A percentile compares a stretch with the other conserved stretches of the same genome.
These are phyloP conservation scores for Zymoseptoria passerinii DNA, from an alignment of 2,329 filamentous ascomycete genomes.

Conservation along the genomic window DNA sequence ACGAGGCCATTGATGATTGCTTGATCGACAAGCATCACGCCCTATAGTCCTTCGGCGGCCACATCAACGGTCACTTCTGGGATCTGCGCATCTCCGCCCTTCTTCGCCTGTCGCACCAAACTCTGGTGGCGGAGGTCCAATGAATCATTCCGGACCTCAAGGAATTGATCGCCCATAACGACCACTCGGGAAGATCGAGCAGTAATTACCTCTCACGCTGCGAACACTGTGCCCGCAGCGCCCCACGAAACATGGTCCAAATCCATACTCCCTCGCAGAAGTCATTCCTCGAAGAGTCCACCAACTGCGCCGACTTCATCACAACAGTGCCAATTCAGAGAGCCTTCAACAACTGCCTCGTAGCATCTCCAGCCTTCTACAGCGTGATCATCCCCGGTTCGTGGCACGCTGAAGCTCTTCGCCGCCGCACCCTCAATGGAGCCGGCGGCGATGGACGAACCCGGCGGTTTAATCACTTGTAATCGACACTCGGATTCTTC, in stretches of 20 bases:
- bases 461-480: too few relatives aligned
- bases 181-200: background rate
- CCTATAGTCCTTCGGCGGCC: too few relatives aligned
- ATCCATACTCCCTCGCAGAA: background rate
- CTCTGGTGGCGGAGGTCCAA: too few relatives aligned
- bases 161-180: too few relatives aligned
- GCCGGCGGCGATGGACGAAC: slow-evolving; percentile 52
- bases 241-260: background rate
- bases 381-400: slow-evolving; percentile 58
- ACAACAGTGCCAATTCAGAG: slow-evolving; percentile 61
- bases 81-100: too few relatives aligned
- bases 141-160: too few relatives aligned
- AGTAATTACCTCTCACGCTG: background rate
- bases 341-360: slow-evolving; percentile 52
- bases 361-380: slow-evolving; percentile 52
- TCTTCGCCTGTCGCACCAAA: too few relatives aligned
- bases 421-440: slow-evolving; percentile 43
- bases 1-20: too few relatives aligned
- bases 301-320: slow-evolving; percentile 58
- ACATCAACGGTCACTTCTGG: too few relatives aligned
- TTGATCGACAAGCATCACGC: too few relatives aligned
- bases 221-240: background rate
- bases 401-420: slow-evolving; percentile 64
- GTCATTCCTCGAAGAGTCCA: slow-evolving; percentile 37
- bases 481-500: too few relatives aligned